phyloP scores from a whole-genome alignment of 2,329 filamentous ascomycete species.

The Eurotiales sp. region DNA sequence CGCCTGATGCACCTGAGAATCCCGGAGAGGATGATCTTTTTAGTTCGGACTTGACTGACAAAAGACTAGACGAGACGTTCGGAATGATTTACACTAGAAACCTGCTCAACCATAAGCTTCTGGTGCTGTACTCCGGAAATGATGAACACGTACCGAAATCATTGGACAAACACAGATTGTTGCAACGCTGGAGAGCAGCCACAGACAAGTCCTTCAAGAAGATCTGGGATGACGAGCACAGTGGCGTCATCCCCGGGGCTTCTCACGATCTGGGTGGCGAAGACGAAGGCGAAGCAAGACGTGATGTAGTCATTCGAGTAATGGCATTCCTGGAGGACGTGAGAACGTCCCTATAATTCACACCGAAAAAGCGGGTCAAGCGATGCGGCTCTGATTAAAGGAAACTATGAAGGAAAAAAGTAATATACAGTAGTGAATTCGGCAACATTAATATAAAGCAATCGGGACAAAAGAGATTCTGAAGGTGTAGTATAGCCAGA shows the following conservation, averaged over 20 bases:
- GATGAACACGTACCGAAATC: conserved; percentile 44
- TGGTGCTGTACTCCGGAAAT: conserved; percentile 45
- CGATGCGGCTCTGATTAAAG: neutral
- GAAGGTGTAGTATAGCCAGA: conserved; percentile 3
- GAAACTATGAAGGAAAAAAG: conserved; percentile 9
- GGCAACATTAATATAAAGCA: conserved; percentile 1
- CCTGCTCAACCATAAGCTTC: conserved; percentile 35
- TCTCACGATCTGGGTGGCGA: conserved; percentile 49
- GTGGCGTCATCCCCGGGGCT: conserved; percentile 47
- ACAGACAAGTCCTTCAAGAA: conserved; percentile 32
- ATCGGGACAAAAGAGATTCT: conserved; percentile 11
- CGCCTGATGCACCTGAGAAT: conserved; percentile 48
- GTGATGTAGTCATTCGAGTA: conserved; percentile 33
- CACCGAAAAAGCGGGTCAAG: conserved; percentile 21
- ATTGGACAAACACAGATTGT: conserved; percentile 43
- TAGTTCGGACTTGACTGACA: conserved; percentile 67
- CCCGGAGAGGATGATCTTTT: conserved; percentile 82
- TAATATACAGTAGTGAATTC: conserved; percentile 13
- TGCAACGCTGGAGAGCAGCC: conserved; percentile 42
- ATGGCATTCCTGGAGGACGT: conserved; percentile 30
- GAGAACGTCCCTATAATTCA: conserved; percentile 15
- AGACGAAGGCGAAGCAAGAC: conserved; percentile 41
- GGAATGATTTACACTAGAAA: conserved; percentile 42
- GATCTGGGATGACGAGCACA: conserved; percentile 48
- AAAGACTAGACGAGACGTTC: conserved; percentile 62